Evolutionary conservation across 2,329 filamentous ascomycete genomes (phyloP), one percentile per base, ranked within the genome.

Genomic region (Sphaceloma murrayae): DNA sequence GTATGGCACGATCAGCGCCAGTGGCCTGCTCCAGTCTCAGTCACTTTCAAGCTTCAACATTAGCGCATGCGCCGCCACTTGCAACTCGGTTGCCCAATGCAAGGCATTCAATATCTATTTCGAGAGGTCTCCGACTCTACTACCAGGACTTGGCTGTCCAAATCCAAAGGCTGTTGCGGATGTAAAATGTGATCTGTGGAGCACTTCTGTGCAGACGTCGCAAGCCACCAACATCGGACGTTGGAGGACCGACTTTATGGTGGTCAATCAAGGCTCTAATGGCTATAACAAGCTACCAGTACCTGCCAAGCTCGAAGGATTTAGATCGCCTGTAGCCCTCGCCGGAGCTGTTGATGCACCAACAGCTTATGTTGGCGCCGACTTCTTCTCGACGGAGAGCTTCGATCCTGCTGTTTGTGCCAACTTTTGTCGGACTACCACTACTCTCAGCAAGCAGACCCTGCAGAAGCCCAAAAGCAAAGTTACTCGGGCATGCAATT

Each of bases 251-350:
- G 45, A 55, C 13, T 59, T 59, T 42, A 48, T 57, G 30, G 50
- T 56, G n/a, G 55, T 56, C 45, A 56, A 58, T 19, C 42, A 45
- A 17, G 46, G 46, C 3, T 47, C 48, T 22, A 49, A 53, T 21
- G 51, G 51, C 16, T 52, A 52, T 42, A 34, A 43, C 29, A 48
- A 51, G 36, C 45, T 46, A 31, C 45, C 45, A 34, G 43, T 32
- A 19, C 49, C 50, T 3, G 46, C 48, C 14, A 19, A 47, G 14
- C 13, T 29, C 9, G 27, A 26, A 5, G 30, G 39, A 10, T 43
- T 43, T 18, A 22, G 14, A 32, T 54, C 62, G 14, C 50, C 51
- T 14, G 59, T 56, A 26, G 56, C 58, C 32, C 60, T 63, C 53
- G 56, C 59, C 17, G 58, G 55, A 1, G 58, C 62, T 5, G 50